phyloP scores from a whole-genome alignment of 2,329 filamentous ascomycete species.

The Coniella lustricola region DNA sequence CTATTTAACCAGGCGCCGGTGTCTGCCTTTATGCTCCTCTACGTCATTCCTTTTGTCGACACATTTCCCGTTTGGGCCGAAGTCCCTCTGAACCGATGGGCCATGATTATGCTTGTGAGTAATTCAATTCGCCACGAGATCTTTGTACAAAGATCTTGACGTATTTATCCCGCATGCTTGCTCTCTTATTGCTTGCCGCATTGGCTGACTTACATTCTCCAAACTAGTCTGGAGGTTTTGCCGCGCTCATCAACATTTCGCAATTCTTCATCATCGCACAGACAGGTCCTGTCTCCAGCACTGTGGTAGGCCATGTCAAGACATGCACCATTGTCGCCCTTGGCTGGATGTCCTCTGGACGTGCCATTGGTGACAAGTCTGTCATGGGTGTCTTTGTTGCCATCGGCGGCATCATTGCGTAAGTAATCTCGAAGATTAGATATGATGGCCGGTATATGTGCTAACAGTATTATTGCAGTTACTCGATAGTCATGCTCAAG shows the following conservation, averaged over 20 bases:
- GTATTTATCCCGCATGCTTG: no score
- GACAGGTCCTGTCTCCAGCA: slow-evolving; percentile 57
- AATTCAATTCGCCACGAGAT: no score
- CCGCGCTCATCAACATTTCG: slow-evolving; percentile 58
- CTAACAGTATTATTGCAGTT: slow-evolving; percentile 25
- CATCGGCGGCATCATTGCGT: slow-evolving; percentile 51
- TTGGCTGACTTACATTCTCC: slow-evolving; percentile 5
- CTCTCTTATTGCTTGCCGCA: background rate
- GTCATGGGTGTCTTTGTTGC: slow-evolving; percentile 49
- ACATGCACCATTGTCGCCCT: slow-evolving; percentile 59
- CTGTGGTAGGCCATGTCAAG: slow-evolving; percentile 59
- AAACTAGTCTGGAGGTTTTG: slow-evolving; percentile 54
- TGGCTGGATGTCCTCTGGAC: slow-evolving; percentile 51
- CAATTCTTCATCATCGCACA: slow-evolving; percentile 57
- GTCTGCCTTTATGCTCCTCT: slow-evolving; percentile 55
- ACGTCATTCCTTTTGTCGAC: slow-evolving; percentile 60
- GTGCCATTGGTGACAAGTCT: slow-evolving; percentile 49
- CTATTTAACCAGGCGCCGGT: slow-evolving; percentile 62
- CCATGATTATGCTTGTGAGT: slow-evolving; percentile 52
- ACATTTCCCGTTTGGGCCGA: slow-evolving; percentile 50
- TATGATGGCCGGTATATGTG: background rate
- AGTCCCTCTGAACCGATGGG: slow-evolving; percentile 44
- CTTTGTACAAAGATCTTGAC: no score
- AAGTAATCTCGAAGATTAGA: slow-evolving; percentile 24
- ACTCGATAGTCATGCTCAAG: slow-evolving; percentile 41